Evolutionary conservation across 2,329 filamentous ascomycete species (phyloP).

Genomic region (Sclerotinia nivalis): DNA sequence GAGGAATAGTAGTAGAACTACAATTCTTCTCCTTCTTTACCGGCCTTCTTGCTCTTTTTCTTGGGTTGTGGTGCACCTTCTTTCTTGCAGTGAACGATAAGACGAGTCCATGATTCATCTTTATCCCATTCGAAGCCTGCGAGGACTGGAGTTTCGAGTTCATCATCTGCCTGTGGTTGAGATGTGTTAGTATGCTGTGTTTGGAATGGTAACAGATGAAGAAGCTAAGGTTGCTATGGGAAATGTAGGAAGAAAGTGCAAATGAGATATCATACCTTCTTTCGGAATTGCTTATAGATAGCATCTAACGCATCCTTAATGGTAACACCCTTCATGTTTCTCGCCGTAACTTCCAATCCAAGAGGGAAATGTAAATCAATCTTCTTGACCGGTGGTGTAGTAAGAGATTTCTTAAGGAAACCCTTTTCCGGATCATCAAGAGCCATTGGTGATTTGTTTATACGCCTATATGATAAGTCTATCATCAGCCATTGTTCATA

Average conservation of each 20-base stretch:
- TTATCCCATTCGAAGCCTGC: slow-evolving; percentile 96
- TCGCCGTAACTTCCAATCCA: slow-evolving; percentile 82
- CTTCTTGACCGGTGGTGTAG: slow-evolving; percentile 83
- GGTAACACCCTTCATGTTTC: slow-evolving; percentile 91
- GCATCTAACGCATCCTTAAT: slow-evolving; percentile 96
- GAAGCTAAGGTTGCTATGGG: neutral
- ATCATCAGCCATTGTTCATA: slow-evolving; percentile 26
- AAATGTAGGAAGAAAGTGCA: neutral
- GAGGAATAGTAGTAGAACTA: neutral
- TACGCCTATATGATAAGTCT: slow-evolving; percentile 68
- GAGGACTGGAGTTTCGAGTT: slow-evolving; percentile 83
- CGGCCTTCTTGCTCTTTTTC: slow-evolving; percentile 65
- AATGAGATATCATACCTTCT: slow-evolving; percentile 63
- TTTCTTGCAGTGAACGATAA: slow-evolving; percentile 83
- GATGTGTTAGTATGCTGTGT: slow-evolving; percentile 30
- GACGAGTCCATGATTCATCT: slow-evolving; percentile 83
- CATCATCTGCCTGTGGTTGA: slow-evolving; percentile 74
- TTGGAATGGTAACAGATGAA: slow-evolving; percentile 21
- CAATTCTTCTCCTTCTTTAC: slow-evolving; percentile 45
- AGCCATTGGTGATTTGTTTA: slow-evolving; percentile 78
- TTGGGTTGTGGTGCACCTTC: slow-evolving; percentile 60
- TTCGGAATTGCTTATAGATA: slow-evolving; percentile 95
- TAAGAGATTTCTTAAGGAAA: slow-evolving; percentile 73
- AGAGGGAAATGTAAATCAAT: slow-evolving; percentile 91
- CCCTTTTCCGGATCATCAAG: slow-evolving; percentile 77